A percentile compares a stretch with the other conserved stretches of the same genome.
Conservation (phyloP, 2,329 filamentous ascomycete genomes). For the Curvularia lunata region DNA sequence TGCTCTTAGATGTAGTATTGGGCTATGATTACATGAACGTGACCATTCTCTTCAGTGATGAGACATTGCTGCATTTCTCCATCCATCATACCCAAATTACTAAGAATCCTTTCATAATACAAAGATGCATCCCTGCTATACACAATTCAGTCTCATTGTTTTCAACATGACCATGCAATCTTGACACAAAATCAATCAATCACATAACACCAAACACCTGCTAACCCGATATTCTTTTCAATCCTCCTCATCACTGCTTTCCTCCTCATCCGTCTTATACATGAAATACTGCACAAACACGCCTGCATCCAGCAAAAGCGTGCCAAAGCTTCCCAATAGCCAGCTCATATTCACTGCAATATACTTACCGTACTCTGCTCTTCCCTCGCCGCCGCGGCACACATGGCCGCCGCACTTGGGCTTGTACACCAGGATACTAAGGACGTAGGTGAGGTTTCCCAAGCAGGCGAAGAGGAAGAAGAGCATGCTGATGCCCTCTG, state of each 20-base stretch:
- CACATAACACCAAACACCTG: not conserved
- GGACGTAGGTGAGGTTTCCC: constrained; percentile 90
- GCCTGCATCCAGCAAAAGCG: constrained; percentile 79
- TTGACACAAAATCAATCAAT: not conserved
- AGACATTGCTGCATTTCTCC: not conserved
- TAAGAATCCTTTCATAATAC: not conserved
- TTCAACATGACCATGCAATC: not conserved
- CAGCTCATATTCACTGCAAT: constrained; percentile 90
- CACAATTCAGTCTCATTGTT: not conserved
- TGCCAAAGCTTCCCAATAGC: constrained; percentile 88
- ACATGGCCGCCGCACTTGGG: constrained; percentile 64
- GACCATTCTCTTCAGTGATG: not conserved
- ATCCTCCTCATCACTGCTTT: constrained; percentile 33
- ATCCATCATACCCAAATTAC: not conserved
- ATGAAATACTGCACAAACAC: constrained; percentile 94
- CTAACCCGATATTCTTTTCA: not conserved
- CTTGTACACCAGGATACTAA: constrained; percentile 90
- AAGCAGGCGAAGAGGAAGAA: constrained; percentile 98
- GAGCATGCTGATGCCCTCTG: constrained; percentile 88
- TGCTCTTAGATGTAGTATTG: not conserved
- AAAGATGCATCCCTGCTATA: not conserved
- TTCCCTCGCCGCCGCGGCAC: constrained; percentile 71
- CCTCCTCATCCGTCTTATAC: constrained; percentile 65
- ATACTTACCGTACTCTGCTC: constrained; percentile 75
- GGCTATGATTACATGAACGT: not conserved